Base-by-base conservation (phyloP, 2,329 filamentous ascomycete genomes). In the Monosporascus sp. region DNA sequence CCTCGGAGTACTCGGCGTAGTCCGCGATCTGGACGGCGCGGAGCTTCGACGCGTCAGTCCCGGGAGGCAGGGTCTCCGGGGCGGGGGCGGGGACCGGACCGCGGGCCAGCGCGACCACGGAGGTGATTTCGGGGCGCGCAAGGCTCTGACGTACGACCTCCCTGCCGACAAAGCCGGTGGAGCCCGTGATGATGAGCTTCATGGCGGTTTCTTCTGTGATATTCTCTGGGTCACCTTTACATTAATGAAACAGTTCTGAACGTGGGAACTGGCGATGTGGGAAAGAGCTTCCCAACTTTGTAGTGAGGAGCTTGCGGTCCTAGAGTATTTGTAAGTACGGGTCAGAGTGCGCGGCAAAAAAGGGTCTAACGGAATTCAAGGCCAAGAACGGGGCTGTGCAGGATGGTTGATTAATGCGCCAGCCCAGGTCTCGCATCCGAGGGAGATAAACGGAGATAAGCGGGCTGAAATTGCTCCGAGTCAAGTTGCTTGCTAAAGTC, bases 81-180 rank as follows among this genome's bases (percentile, higher is more conserved):
- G 63, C 47, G 0, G 62, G 20, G 0, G 62, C 46, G 0, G 62
- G 18, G 3, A 72, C 66, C 11, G 70, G 61, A 24, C 68, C 69
- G 2, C 76, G 74, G 5, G 67, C 69, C 11, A 78, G 58, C 2
- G 71, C 74, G 11, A 78, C 59, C 22, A 79, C 59, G 8, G 70
- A 68, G 0, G 70, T 72, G 50, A 78, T 65, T 6, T 64, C 56
- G 0, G 67, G 65, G 31, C 62, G 61, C 4, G 56, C 60, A 6
- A 77, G 61, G 22, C 71, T 71, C 50, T 77, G 74, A 14, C 73
- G 73, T 46, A 78, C 58, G 25, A 79, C 54, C 50, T 77, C 75
- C 37, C 59, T 67, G 38, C 65, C 76, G 2, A 77, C 65, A 41
- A 70, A 73, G 14, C 43, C 43, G 11, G 43, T 46, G 2, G 43